phyloP scores from a whole-genome alignment of 2,329 filamentous ascomycete species.

The Aspergillus versicolor region DNA sequence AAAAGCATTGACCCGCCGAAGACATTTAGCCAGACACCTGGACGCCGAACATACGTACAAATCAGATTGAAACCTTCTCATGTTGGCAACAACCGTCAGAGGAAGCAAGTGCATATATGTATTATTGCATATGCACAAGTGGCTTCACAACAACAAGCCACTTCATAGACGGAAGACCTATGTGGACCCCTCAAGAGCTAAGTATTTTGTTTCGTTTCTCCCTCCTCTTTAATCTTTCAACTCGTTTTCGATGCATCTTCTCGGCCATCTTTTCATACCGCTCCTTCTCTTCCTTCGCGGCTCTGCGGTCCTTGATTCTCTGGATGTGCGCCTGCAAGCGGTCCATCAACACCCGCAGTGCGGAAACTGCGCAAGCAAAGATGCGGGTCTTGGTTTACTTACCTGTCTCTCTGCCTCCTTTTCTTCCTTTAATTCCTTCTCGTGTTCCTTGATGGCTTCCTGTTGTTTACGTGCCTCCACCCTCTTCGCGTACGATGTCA shows the following conservation, averaged over 20 bases:
- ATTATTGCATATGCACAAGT: background rate
- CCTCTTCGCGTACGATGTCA: constrained; percentile 77
- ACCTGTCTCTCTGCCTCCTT: constrained; percentile 88
- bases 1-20: background rate
- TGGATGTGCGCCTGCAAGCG: constrained; percentile 67
- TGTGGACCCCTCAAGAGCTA: constrained; percentile 36
- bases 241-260: constrained; percentile 95
- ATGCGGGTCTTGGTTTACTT: constrained; percentile 26
- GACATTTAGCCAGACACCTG: background rate
- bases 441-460: constrained; percentile 81
- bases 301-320: constrained; percentile 78
- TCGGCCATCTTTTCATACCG: constrained; percentile 91
- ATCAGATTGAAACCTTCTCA: background rate
- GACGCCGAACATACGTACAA: constrained; percentile 3
- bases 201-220: constrained; percentile 77
- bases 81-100: background rate
- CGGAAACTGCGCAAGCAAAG: background rate
- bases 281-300: constrained; percentile 88
- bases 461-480: constrained; percentile 67
- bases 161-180: background rate
- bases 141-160: background rate
- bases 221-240: constrained; percentile 88
- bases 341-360: constrained; percentile 3
- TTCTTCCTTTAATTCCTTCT: constrained; percentile 94
- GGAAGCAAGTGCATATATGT: background rate